Evolutionary conservation across 2,329 filamentous ascomycete genomes (phyloP).

Genomic region (Metarhizium robertsii): DNA sequence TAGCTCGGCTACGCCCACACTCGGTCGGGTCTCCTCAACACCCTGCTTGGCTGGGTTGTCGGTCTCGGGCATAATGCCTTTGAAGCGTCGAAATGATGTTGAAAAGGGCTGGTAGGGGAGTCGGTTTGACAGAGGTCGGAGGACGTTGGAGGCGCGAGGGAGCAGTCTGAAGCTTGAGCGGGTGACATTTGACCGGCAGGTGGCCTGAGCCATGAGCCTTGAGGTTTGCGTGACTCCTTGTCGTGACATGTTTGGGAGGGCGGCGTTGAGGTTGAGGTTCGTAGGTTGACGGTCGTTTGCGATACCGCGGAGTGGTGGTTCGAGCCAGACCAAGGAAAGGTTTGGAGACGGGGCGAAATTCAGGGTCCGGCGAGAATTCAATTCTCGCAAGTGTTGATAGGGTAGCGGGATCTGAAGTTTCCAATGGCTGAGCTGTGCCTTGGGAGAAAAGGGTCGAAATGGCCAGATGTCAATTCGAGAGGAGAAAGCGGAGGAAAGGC

Average conservation of each 20-base stretch:
- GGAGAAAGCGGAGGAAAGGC: neutral
- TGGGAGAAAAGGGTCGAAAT: neutral
- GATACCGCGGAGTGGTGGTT: neutral
- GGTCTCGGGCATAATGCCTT: conserved; percentile 52
- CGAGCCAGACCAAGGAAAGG: neutral
- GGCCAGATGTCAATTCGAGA: neutral
- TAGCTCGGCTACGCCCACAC: conserved; percentile 50
- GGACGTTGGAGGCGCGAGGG: neutral
- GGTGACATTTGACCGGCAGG: conserved; percentile 16
- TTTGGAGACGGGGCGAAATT: neutral
- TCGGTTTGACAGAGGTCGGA: neutral
- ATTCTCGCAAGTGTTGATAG: neutral
- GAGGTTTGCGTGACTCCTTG: conserved; percentile 26
- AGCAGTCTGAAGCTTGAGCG: conserved; percentile 14
- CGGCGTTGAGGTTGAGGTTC: neutral
- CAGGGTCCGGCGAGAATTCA: neutral
- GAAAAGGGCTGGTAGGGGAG: conserved; percentile 16
- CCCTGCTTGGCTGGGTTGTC: conserved; percentile 40
- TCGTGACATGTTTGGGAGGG: conserved; percentile 18
- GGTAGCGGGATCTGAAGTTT: neutral
- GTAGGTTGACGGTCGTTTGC: neutral
- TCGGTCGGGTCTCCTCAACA: conserved; percentile 25
- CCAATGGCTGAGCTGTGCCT: neutral
- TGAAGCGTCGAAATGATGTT: conserved; percentile 18
- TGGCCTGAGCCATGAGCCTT: conserved; percentile 24